These are phyloP conservation scores for Moricandia moricandioides DNA, from an alignment of 345 rosid genomes.

Conservation along the genomic window DNA sequence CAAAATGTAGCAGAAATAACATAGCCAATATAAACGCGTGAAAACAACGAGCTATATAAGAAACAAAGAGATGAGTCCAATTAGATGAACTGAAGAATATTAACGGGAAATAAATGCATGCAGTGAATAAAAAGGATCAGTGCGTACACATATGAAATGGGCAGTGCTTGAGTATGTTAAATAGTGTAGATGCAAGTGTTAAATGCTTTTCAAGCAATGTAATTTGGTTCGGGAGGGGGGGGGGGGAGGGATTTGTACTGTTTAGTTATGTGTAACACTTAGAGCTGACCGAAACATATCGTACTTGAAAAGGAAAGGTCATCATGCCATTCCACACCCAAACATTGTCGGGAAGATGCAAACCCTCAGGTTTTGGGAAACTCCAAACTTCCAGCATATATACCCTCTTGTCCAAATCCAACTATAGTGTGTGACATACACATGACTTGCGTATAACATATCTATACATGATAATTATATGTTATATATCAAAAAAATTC, in stretches of 20 bases:
- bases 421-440: slow-evolving; percentile 24
- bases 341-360: slow-evolving; percentile 87
- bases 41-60: background rate
- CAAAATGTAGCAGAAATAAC: background rate
- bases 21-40: background rate
- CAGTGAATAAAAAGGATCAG: background rate
- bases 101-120: background rate
- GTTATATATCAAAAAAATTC: background rate
- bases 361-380: slow-evolving; percentile 66
- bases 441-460: slow-evolving; percentile 2
- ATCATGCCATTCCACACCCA: slow-evolving; percentile 69
- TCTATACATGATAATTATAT: slow-evolving; percentile 3
- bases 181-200: slow-evolving; percentile 5
- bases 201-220: slow-evolving; percentile 29
- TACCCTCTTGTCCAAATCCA: slow-evolving; percentile 28
- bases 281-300: slow-evolving; percentile 49
- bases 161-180: slow-evolving; percentile 16
- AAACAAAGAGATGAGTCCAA: slow-evolving; percentile 17
- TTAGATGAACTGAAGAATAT: background rate
- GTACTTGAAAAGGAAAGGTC: slow-evolving; percentile 58
- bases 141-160: slow-evolving; percentile 15
- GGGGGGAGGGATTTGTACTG: slow-evolving; percentile 21
- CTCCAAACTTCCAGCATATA: slow-evolving; percentile 37
- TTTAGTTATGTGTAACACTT: slow-evolving; percentile 49
- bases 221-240: slow-evolving; percentile 35